Base-by-base conservation (phyloP, 2,329 filamentous ascomycete genomes). In the Ilyonectria destructans region DNA sequence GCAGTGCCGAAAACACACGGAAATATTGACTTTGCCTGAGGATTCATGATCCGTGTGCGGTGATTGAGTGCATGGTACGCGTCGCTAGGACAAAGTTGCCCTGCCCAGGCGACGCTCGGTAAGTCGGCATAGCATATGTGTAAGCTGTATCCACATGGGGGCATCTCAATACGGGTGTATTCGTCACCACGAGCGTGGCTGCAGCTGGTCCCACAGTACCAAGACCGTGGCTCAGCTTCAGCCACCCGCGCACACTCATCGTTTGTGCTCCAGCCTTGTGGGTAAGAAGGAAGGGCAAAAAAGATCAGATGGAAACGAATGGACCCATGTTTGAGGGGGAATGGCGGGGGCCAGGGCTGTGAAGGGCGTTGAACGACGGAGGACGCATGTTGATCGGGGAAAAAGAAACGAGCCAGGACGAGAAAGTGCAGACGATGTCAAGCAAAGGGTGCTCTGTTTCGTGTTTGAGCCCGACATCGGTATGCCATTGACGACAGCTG, bases 121-220 rank as follows among this genome's bases (percentile, higher is more conserved):
- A 59, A 59, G 51, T 19, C 62, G 49, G 62, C 62, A 65, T 45
- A 40, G n/a, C 19, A 33, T 55, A 10, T 21, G 35, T 55, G 21
- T 17, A 40, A 57, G 29, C n/a, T 17, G 46, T 21, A 19, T 26
- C 64, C 64, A 61, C 64, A 35, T 13, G n/a, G 17, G 13, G 45
- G 15, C 31, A 33, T 40, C 45, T 35, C 8, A 66, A 66, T 67
- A 62, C 58, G 54, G 58, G 64, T 58, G 64, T 48, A 67, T 67
- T 67, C 64, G 64, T 67, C 64, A 67, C 58, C 52, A 45, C 19
- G 52, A 46, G 46, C 19, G 64, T 67, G 64, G 64, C 64, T 67
- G 58, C 52, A 58, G 40, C 29, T 19, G 15, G 46, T 48, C 15
- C 35, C 40, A 40, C 21, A 43, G 49, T 6, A 35, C 31, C 48